Conservation (phyloP, 2,329 filamentous ascomycete genomes). For the Cordyceps javanica region DNA sequence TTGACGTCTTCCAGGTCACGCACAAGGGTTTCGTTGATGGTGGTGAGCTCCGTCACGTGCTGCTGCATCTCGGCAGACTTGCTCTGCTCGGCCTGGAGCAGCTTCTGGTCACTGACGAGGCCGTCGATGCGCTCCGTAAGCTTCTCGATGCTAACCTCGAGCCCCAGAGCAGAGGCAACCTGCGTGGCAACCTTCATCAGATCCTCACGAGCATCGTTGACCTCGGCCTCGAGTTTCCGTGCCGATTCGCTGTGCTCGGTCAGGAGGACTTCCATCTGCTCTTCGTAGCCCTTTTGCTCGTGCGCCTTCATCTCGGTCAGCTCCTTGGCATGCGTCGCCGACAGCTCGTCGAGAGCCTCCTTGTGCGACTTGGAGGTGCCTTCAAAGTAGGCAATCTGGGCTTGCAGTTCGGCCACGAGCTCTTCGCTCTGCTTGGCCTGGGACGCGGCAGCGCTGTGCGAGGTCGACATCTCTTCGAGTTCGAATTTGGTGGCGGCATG, state of each 20-base stretch:
- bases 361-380: conserved; percentile 49
- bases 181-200: conserved; percentile 58
- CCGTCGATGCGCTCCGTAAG: conserved; percentile 56
- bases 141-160: conserved; percentile 63
- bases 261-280: conserved; percentile 52
- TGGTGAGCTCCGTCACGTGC: conserved; percentile 49
- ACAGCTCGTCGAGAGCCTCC: conserved; percentile 43
- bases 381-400: conserved; percentile 55
- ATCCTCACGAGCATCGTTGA: conserved; percentile 59
- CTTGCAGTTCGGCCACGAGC: conserved; percentile 47
- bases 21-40: conserved; percentile 53
- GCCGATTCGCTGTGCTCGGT: conserved; percentile 53
- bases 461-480: conserved; percentile 58
- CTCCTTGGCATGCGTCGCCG: conserved; percentile 44
- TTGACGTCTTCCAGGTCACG: conserved; percentile 58
- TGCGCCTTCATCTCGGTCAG: conserved; percentile 41
- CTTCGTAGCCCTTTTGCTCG: conserved; percentile 51
- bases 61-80: conserved; percentile 51
- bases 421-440: conserved; percentile 41
- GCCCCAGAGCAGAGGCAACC: conserved; percentile 52
- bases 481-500: conserved; percentile 61
- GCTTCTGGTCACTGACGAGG: conserved; percentile 52
- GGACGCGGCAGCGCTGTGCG: conserved; percentile 45
- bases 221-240: conserved; percentile 53
- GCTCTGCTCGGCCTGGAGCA: conserved; percentile 52